Conservation (phyloP, 768 basidiomycete genomes). For the Agrocybe pediades region DNA sequence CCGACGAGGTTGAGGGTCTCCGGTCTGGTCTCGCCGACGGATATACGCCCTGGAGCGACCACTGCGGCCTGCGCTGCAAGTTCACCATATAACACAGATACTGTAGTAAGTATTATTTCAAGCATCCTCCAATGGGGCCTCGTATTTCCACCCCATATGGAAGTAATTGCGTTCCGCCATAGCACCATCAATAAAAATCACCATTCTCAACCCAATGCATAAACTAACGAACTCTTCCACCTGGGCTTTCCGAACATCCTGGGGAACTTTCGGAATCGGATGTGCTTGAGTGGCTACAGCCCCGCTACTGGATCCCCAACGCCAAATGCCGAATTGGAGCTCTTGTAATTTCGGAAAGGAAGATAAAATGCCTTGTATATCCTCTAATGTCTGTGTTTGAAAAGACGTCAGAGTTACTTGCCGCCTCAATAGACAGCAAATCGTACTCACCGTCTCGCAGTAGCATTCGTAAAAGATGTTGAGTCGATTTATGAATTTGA, state of each 20-base stretch:
- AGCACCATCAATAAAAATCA: background rate
- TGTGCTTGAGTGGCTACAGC: background rate
- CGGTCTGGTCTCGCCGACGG: too few relatives aligned
- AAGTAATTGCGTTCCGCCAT: background rate
- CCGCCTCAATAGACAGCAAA: too few relatives aligned
- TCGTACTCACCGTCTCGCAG: background rate
- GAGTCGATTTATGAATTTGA: background rate
- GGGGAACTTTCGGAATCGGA: background rate
- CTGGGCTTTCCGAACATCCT: background rate
- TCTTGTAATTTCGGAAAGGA: background rate
- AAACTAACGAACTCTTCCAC: background rate
- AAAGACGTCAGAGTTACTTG: too few relatives aligned
- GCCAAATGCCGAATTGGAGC: background rate
- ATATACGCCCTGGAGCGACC: too few relatives aligned
- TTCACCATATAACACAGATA: too few relatives aligned
- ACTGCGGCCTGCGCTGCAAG: too few relatives aligned
- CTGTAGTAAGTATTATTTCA: too few relatives aligned
- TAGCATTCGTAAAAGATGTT: background rate
- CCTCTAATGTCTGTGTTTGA: too few relatives aligned
- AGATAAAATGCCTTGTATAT: too few relatives aligned
- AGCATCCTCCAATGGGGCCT: too few relatives aligned
- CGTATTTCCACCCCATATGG: background rate
- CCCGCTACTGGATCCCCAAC: too few relatives aligned
- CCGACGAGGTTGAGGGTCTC: too few relatives aligned
- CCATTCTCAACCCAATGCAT: background rate